Evolutionary conservation across 140 eudicot species (phyloP).

Genomic region (Erigeron philadelphicus): DNA sequence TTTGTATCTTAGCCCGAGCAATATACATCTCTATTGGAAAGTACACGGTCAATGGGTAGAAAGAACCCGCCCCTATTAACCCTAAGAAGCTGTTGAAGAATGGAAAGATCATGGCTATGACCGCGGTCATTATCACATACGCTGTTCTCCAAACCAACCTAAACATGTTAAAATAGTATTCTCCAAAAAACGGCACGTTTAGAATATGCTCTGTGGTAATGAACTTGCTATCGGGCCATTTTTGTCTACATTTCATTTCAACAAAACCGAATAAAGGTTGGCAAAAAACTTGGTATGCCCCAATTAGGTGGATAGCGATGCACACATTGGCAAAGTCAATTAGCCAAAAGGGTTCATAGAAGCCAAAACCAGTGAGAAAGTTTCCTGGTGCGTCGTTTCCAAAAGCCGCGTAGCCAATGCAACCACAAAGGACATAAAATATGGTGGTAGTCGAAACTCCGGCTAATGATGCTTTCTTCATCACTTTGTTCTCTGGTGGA

Average conservation of each 20-base stretch:
- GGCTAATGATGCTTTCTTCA: background rate
- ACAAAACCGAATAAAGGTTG: background rate
- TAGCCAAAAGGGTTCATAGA: background rate
- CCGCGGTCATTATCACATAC: background rate
- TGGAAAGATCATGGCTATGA: constrained; percentile 2
- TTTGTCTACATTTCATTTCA: background rate
- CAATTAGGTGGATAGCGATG: background rate
- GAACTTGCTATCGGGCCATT: background rate
- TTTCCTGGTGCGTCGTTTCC: background rate
- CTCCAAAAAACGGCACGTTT: background rate
- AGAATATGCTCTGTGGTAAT: background rate
- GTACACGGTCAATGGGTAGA: background rate
- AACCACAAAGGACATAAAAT: background rate
- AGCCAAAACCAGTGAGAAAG: background rate
- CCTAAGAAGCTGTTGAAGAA: constrained; percentile 1
- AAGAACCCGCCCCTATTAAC: background rate
- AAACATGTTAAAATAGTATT: background rate
- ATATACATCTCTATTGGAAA: background rate
- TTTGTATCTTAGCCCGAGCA: background rate
- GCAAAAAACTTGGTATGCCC: background rate
- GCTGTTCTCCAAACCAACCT: background rate
- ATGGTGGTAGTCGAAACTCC: background rate
- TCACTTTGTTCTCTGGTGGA: constrained; percentile 1
- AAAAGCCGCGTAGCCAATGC: background rate
- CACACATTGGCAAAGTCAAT: background rate